Conservation (phyloP, 2,329 filamentous ascomycete species). For the Cryoendolithus antarcticus region DNA sequence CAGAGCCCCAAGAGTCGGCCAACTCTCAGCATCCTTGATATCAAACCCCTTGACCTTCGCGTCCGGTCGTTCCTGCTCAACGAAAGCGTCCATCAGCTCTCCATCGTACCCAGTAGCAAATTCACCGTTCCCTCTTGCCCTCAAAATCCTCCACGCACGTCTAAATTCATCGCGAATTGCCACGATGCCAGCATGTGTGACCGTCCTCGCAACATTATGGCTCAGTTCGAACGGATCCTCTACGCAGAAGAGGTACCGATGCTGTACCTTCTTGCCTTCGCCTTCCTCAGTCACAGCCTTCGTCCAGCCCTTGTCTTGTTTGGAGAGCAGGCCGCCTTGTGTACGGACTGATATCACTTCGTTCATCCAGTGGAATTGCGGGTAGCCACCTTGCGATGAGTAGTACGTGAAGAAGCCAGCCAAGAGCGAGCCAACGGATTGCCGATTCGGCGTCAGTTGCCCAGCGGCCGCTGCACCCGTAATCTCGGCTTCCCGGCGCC, state of each 20-base stretch:
- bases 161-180: constrained; percentile 76
- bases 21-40: too few species aligned
- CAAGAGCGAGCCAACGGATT: constrained; percentile 59
- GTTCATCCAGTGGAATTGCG: constrained; percentile 65
- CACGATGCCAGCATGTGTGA: constrained; percentile 70
- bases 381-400: constrained; percentile 43
- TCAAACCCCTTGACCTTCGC: too few species aligned
- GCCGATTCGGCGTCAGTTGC: constrained; percentile 53
- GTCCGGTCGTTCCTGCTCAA: constrained; percentile 16
- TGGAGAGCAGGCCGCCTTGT: constrained; percentile 55
- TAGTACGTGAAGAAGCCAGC: constrained; percentile 85
- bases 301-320: constrained; percentile 74
- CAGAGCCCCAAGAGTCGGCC: too few species aligned
- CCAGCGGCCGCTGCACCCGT: constrained; percentile 44
- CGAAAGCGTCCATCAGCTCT: constrained; percentile 17
- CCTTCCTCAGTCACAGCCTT: constrained; percentile 59
- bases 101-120: constrained; percentile 12
- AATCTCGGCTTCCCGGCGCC: constrained; percentile 62
- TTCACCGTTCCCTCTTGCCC: constrained; percentile 32
- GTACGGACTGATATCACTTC: constrained; percentile 70
- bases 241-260: constrained; percentile 76
- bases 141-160: constrained; percentile 63
- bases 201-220: constrained; percentile 79
- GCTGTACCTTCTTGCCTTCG: constrained; percentile 49
- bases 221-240: constrained; percentile 84